Conservation (phyloP, 2,329 filamentous ascomycete genomes). For the Aureobasidium vineae region DNA sequence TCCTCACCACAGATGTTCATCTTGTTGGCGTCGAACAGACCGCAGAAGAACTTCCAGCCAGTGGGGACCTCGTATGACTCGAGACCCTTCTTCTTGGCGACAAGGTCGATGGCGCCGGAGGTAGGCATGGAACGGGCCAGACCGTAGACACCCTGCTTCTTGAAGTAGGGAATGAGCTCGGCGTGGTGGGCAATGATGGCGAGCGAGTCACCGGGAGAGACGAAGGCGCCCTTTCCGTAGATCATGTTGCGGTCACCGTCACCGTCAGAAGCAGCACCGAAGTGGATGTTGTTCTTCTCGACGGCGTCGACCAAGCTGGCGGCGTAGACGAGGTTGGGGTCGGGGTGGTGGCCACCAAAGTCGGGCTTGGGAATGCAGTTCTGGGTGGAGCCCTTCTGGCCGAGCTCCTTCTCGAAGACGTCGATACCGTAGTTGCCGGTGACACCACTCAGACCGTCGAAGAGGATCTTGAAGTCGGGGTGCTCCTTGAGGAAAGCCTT, state of each 20-base stretch:
- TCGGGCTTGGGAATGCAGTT: conserved; percentile 92
- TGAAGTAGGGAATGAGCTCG: conserved; percentile 95
- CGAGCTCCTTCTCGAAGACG: conserved; percentile 93
- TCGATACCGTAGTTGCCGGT: conserved; percentile 92
- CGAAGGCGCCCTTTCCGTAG: conserved; percentile 93
- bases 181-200: conserved; percentile 98
- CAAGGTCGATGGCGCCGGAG: conserved; percentile 89
- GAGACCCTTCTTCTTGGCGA: conserved; percentile 90
- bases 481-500: conserved; percentile 86
- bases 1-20: conserved; percentile 98
- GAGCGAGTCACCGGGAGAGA: conserved; percentile 89
- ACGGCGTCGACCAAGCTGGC: conserved; percentile 92
- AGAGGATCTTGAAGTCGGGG: conserved; percentile 93
- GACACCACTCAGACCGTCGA: conserved; percentile 91
- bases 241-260: conserved; percentile 99
- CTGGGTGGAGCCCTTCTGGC: conserved; percentile 76
- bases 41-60: conserved; percentile 99
- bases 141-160: conserved; percentile 93
- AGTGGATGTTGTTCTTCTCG: conserved; percentile 87
- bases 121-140: conserved; percentile 98
- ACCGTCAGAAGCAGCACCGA: conserved; percentile 93
- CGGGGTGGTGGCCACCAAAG: conserved; percentile 95
- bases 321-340: conserved; percentile 96
- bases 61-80: conserved; percentile 96
- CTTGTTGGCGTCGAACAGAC: conserved; percentile 90